Evolutionary conservation across 1,139 yeast species (phyloP).

Genomic region (Saccharomyces hybrid): DNA sequence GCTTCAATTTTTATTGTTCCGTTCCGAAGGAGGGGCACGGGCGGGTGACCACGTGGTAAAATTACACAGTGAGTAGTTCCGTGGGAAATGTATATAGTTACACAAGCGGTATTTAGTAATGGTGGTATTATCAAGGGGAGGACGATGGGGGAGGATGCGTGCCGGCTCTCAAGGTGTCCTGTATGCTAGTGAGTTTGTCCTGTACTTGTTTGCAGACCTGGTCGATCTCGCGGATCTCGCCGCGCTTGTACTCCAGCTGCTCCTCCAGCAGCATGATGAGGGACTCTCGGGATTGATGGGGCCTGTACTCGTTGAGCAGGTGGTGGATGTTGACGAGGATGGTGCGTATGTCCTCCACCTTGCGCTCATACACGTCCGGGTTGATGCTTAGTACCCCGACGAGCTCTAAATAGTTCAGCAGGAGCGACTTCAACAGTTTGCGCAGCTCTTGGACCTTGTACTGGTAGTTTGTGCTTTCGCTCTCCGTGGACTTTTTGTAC

Average conservation of each 20-base stretch:
- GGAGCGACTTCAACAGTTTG: constrained; percentile 57
- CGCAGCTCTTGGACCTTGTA: constrained; percentile 60
- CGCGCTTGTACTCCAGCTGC: constrained; percentile 47
- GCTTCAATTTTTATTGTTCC: neutral
- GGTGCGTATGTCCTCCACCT: constrained; percentile 63
- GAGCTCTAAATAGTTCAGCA: constrained; percentile 66
- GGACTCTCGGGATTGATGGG: constrained; percentile 82
- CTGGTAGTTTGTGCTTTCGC: constrained; percentile 35
- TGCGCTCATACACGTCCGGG: constrained; percentile 57
- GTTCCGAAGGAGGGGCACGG: neutral
- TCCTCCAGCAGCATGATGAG: constrained; percentile 62
- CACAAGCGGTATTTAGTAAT: neutral
- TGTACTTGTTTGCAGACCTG: constrained; percentile 41
- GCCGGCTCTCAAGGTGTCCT: constrained; percentile 7
- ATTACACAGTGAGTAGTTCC: neutral
- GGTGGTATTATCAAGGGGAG: neutral
- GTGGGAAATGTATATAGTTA: neutral
- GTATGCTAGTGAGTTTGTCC: constrained; percentile 33
- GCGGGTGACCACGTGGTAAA: neutral
- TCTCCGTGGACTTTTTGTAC: constrained; percentile 34
- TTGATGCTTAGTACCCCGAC: constrained; percentile 64
- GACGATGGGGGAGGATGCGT: neutral
- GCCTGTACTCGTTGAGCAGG: constrained; percentile 73
- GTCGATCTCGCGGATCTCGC: constrained; percentile 48
- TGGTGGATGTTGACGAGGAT: constrained; percentile 81